These are phyloP conservation scores for Sporothrix curviconia DNA, from an alignment of 2,329 filamentous ascomycete genomes.

Conservation along the genomic window DNA sequence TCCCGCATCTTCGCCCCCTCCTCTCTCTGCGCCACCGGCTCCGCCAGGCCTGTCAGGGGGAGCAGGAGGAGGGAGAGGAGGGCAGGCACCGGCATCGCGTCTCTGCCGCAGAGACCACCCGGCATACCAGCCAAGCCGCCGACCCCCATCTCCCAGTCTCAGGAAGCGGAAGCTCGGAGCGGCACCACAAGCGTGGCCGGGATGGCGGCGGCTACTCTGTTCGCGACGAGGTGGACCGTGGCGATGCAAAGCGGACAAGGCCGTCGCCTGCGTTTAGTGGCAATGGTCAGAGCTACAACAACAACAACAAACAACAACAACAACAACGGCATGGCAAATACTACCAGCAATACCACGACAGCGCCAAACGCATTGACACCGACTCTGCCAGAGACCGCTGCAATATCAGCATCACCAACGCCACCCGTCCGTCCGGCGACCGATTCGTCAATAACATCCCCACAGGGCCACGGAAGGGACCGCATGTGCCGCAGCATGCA, in stretches of 20 bases:
- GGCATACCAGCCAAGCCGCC: slow-evolving; percentile 18
- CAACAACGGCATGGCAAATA: no score
- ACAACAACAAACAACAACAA: background rate
- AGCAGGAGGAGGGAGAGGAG: background rate
- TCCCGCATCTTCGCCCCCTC: no score
- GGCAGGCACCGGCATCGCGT: no score
- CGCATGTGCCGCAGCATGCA: background rate
- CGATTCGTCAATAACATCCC: background rate
- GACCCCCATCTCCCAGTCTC: slow-evolving; percentile 14
- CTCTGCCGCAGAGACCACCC: background rate
- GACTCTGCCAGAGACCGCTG: no score
- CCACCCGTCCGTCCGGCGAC: background rate
- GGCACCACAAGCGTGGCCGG: slow-evolving; percentile 13
- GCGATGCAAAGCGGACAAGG: slow-evolving; percentile 14
- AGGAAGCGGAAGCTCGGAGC: background rate
- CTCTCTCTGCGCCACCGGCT: no score
- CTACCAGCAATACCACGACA: no score
- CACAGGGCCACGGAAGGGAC: background rate
- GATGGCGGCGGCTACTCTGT: background rate
- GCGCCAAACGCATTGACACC: no score
- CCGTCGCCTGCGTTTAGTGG: slow-evolving; percentile 7
- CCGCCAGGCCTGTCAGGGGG: background rate
- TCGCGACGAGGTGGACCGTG: slow-evolving; percentile 6
- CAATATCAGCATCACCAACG: no score
- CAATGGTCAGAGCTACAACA: background rate